A percentile compares a stretch with the other conserved stretches of the same genome.
phyloP scores from a whole-genome alignment of 768 basidiomycete species.

The Russula compacta region DNA sequence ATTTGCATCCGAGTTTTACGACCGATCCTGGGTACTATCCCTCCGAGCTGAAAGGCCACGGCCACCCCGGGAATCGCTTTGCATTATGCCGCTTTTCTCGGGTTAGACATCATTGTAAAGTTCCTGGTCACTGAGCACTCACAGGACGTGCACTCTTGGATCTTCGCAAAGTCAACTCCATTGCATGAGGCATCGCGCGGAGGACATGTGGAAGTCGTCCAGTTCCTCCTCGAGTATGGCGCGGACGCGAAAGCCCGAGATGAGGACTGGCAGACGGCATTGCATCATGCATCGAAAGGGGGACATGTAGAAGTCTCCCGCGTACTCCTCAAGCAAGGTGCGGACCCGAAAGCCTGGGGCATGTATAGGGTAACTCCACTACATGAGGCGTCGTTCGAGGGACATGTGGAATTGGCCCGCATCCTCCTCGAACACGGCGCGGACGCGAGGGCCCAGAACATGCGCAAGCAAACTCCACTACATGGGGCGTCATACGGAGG shows the following conservation, averaged over 20 bases:
- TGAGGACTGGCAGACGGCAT: neutral
- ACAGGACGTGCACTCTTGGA: neutral
- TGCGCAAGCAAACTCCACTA: too few relatives aligned
- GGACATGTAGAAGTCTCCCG: neutral
- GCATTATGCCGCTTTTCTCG: too few relatives aligned
- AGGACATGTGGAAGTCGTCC: neutral
- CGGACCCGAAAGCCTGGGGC: too few relatives aligned
- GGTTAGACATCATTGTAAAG: too few relatives aligned
- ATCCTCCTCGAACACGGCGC: too few relatives aligned
- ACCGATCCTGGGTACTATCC: too few relatives aligned
- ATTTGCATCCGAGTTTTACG: neutral
- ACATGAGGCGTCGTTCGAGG: too few relatives aligned
- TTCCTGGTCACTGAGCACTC: neutral
- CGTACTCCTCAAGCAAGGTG: too few relatives aligned
- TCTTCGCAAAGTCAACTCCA: neutral
- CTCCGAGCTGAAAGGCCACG: neutral
- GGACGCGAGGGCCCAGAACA: too few relatives aligned
- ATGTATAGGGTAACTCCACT: too few relatives aligned
- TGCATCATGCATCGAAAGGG: neutral
- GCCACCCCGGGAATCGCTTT: neutral
- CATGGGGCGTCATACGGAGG: too few relatives aligned
- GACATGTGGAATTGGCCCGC: too few relatives aligned
- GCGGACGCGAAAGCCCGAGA: neutral
- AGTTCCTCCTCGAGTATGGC: neutral
- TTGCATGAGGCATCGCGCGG: neutral